Conservation (phyloP, 306 rosid species). For the Cucurbita moschata region DNA sequence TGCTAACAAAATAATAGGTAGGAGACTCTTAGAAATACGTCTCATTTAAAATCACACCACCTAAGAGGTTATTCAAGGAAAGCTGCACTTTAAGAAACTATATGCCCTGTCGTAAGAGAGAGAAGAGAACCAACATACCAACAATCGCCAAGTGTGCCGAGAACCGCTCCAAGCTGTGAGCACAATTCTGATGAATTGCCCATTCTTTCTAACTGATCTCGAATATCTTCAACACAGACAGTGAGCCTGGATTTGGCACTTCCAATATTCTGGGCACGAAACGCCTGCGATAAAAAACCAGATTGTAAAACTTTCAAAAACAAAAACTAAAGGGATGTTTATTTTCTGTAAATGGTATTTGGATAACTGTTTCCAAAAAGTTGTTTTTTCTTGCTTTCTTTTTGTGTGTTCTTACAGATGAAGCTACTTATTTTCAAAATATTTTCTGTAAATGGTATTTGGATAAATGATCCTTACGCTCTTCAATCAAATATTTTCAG, state of each 20-base stretch:
- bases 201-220: slow-evolving; percentile 54
- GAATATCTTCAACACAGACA: slow-evolving; percentile 67
- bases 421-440: neutral
- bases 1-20: neutral
- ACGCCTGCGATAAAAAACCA: slow-evolving; percentile 44
- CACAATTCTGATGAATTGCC: slow-evolving; percentile 74
- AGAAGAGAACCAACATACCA: slow-evolving; percentile 34
- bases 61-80: neutral
- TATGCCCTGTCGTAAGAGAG: neutral
- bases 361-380: neutral
- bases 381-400: neutral
- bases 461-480: neutral
- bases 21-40: neutral
- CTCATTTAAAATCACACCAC: neutral
- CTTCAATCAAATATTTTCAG: neutral
- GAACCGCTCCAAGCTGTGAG: slow-evolving; percentile 97
- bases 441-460: too few relatives aligned
- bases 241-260: slow-evolving; percentile 92
- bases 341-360: neutral
- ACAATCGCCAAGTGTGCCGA: slow-evolving; percentile 99
- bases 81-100: neutral
- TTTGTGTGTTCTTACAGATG: neutral
- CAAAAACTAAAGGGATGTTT: neutral
- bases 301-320: neutral
- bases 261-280: slow-evolving; percentile 78